Conservation (phyloP, 257 asterid genomes). For the Pogostemon cablin region DNA sequence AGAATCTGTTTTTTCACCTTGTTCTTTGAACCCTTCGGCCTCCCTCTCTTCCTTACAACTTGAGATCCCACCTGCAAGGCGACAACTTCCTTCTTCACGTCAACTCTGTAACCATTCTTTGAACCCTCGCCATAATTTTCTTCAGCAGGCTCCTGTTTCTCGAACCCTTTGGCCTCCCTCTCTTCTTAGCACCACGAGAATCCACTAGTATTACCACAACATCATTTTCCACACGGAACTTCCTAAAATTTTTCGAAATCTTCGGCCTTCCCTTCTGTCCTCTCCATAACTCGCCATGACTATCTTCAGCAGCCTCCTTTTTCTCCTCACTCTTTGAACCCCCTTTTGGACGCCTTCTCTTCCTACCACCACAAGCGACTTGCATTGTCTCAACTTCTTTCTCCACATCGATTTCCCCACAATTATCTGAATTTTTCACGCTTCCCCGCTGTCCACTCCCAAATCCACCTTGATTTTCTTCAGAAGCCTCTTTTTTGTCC, state of each 20-base stretch:
- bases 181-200: constrained; percentile 26
- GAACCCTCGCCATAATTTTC: constrained; percentile 29
- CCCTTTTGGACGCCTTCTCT: no score
- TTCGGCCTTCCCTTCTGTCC: constrained; percentile 29
- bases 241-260: constrained; percentile 27
- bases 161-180: constrained; percentile 46
- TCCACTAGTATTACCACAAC: constrained; percentile 28
- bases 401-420: background rate
- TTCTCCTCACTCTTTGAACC: background rate
- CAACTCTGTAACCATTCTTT: background rate
- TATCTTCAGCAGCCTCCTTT: background rate
- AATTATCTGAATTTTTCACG: background rate
- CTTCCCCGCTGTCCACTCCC: background rate
- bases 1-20: background rate
- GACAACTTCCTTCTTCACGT: constrained; percentile 13
- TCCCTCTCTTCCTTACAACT: constrained; percentile 32
- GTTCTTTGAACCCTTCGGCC: constrained; percentile 45
- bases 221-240: constrained; percentile 19
- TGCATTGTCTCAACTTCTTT: background rate
- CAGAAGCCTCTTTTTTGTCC: background rate
- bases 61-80: constrained; percentile 11
- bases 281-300: background rate
- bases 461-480: background rate
- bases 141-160: background rate
- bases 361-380: no score